These are phyloP conservation scores for Tephrocybe sp. DNA, from an alignment of 768 basidiomycete species.

Conservation along the genomic window DNA sequence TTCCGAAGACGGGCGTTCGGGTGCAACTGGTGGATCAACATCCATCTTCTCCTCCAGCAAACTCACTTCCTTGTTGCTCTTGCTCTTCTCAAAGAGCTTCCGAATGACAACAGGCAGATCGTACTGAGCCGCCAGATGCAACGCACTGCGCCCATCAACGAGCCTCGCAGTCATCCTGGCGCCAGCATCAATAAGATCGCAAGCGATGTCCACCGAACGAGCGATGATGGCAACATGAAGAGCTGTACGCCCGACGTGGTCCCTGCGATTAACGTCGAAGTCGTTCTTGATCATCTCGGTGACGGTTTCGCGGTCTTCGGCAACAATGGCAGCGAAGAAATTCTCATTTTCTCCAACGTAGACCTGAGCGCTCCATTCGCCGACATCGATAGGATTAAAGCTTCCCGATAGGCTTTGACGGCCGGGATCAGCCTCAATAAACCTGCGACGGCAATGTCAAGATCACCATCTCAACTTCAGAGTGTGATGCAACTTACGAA, in stretches of 20 bases:
- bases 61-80: constrained; percentile 32
- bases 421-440: constrained; percentile 60
- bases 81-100: constrained; percentile 54
- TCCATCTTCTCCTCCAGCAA: constrained; percentile 24
- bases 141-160: constrained; percentile 53
- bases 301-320: constrained; percentile 41
- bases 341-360: constrained; percentile 55
- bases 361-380: constrained; percentile 64
- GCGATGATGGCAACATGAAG: constrained; percentile 59
- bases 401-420: constrained; percentile 62
- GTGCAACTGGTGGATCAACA: constrained; percentile 7
- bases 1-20: constrained; percentile 41
- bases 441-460: constrained; percentile 30
- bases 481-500: constrained; percentile 32
- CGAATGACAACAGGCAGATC: constrained; percentile 40
- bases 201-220: constrained; percentile 44
- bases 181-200: constrained; percentile 53
- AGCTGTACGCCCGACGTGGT: constrained; percentile 61
- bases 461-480: not conserved
- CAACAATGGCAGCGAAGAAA: constrained; percentile 57
- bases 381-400: constrained; percentile 67
- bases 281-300: constrained; percentile 38
- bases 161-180: constrained; percentile 56
- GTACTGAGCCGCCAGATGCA: constrained; percentile 58
- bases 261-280: constrained; percentile 51